Conservation (phyloP, 768 basidiomycete genomes). For the Boletus coccyginus region DNA sequence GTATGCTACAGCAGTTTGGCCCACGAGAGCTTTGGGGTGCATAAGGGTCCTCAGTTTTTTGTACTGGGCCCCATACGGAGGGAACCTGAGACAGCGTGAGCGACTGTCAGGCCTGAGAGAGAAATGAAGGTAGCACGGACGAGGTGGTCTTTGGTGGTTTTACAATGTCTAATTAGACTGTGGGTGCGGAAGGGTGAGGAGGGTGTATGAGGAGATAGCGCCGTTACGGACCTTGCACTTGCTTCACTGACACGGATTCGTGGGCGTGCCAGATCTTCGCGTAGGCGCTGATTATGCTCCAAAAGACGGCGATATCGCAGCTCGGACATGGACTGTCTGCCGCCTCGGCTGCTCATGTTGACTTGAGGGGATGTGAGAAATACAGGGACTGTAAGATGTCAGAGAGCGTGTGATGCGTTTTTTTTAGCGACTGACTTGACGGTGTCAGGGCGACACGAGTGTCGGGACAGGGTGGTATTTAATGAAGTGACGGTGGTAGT, state of each 20-base stretch:
- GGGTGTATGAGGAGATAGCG: background rate
- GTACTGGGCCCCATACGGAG: constrained; percentile 96
- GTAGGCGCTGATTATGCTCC: constrained; percentile 71
- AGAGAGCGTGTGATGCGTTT: background rate
- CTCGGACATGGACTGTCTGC: constrained; percentile 74
- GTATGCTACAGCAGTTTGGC: constrained; percentile 56
- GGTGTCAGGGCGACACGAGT: background rate
- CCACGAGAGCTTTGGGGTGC: constrained; percentile 61
- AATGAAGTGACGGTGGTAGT: constrained; percentile 7
- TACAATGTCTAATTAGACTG: constrained; percentile 74
- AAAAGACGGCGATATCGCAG: constrained; percentile 74
- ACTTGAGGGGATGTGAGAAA: background rate
- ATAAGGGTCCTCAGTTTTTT: constrained; percentile 90
- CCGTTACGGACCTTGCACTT: constrained; percentile 50
- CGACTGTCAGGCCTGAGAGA: background rate
- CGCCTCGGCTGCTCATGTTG: constrained; percentile 61
- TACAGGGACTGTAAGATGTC: background rate
- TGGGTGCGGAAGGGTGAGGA: constrained; percentile 2
- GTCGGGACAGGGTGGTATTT: background rate
- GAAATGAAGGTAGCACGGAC: constrained; percentile 35
- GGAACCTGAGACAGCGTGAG: constrained; percentile 60
- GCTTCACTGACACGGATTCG: constrained; percentile 74
- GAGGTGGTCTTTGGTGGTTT: constrained; percentile 68
- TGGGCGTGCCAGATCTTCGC: constrained; percentile 71
- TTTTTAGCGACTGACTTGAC: constrained; percentile 6